Conservation (phyloP, 2,329 filamentous ascomycete species). For the Pseudocercospora vitis region DNA sequence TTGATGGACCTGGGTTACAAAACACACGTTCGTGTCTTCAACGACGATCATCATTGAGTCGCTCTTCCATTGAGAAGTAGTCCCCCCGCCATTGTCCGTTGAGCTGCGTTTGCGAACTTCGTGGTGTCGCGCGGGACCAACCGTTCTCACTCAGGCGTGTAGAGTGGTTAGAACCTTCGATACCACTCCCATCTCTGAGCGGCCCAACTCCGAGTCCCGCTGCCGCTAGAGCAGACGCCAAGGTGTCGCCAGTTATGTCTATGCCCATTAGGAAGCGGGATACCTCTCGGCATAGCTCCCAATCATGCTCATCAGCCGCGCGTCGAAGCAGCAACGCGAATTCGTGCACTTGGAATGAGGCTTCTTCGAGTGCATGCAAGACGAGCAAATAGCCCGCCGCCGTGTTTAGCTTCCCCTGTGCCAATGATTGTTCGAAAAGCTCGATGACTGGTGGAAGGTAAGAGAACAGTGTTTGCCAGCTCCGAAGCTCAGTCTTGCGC, state of each 20-base stretch:
- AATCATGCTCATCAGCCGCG: constrained; percentile 82
- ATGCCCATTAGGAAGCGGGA: constrained; percentile 93
- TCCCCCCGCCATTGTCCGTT: constrained; percentile 12
- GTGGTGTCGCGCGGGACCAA: too few relatives aligned
- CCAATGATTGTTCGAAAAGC: constrained; percentile 88
- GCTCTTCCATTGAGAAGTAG: constrained; percentile 17
- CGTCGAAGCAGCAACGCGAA: constrained; percentile 74
- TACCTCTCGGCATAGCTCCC: constrained; percentile 93
- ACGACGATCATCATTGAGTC: constrained; percentile 5
- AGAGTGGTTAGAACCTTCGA: background rate
- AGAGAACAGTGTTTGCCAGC: constrained; percentile 90
- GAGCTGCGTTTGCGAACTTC: background rate
- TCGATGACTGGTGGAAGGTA: constrained; percentile 88
- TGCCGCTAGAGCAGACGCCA: constrained; percentile 65
- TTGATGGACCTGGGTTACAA: too few relatives aligned
- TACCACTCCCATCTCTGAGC: constrained; percentile 4
- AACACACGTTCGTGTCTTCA: too few relatives aligned
- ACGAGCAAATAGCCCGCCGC: constrained; percentile 96
- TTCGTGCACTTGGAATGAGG: constrained; percentile 59
- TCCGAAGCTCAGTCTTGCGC: constrained; percentile 91
- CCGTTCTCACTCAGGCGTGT: too few relatives aligned
- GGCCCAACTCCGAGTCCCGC: constrained; percentile 27
- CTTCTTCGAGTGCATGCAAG: constrained; percentile 71
- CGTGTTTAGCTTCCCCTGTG: constrained; percentile 83
- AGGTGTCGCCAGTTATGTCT: constrained; percentile 78